A percentile compares a stretch with the other conserved stretches of the same genome.
phyloP scores from a whole-genome alignment of 805 yeast species.

The Starmerella vitae region DNA sequence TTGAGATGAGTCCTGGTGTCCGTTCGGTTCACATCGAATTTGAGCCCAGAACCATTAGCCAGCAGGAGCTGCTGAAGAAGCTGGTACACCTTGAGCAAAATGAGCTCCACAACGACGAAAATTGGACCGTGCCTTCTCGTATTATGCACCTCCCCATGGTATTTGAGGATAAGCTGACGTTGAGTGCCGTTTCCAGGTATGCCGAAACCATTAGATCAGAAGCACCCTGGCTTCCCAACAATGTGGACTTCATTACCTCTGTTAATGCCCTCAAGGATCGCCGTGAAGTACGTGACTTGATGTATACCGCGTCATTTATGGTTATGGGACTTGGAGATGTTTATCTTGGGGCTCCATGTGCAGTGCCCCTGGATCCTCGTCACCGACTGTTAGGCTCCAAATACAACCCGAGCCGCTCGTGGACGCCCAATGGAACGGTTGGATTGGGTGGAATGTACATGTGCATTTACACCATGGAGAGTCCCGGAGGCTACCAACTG shows the following conservation, averaged over 20 bases:
- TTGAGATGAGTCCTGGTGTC: conserved; percentile 96
- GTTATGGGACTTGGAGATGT: conserved; percentile 96
- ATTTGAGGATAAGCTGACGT: conserved; percentile 79
- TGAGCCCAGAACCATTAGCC: conserved; percentile 50
- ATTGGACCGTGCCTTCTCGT: conserved; percentile 80
- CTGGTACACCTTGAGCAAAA: conserved; percentile 45
- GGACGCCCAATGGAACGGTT: conserved; percentile 91
- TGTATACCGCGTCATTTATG: conserved; percentile 79
- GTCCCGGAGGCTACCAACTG: conserved; percentile 97
- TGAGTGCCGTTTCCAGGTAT: conserved; percentile 82
- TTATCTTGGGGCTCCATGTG: conserved; percentile 96
- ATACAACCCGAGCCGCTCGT: conserved; percentile 92
- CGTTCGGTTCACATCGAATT: conserved; percentile 84
- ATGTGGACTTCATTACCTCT: conserved; percentile 85
- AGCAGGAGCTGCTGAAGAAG: conserved; percentile 45
- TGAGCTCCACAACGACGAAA: conserved; percentile 38
- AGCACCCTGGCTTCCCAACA: conserved; percentile 97
- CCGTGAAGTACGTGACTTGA: conserved; percentile 62
- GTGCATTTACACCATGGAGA: conserved; percentile 96
- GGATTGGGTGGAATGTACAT: conserved; percentile 98
- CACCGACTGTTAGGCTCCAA: conserved; percentile 85
- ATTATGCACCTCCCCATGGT: conserved; percentile 85
- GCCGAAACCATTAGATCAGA: conserved; percentile 82
- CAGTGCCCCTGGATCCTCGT: conserved; percentile 94
- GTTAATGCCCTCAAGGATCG: conserved; percentile 66